phyloP scores from a whole-genome alignment of 306 rosid species.

The Glycyrrhiza uralensis region DNA sequence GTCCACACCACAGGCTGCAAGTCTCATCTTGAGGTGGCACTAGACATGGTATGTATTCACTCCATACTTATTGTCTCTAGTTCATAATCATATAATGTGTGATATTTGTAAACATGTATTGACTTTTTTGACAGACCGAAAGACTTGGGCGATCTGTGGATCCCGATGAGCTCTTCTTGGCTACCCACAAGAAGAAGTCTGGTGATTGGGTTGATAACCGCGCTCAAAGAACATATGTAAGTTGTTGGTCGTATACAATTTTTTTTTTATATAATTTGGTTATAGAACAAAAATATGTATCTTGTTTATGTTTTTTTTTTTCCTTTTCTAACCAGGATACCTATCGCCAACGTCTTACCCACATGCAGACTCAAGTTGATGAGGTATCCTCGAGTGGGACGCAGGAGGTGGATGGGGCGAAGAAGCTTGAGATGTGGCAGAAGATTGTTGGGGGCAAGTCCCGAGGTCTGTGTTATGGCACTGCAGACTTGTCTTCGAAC shows the following conservation, averaged over 20 bases:
- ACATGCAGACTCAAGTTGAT: neutral
- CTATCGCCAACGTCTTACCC: neutral
- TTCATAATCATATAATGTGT: neutral
- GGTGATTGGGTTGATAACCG: neutral
- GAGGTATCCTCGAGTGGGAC: neutral
- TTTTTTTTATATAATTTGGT: neutral
- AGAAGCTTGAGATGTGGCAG: conserved; percentile 1
- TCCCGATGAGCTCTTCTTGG: neutral
- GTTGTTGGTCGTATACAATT: neutral
- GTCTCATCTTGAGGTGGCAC: conserved; percentile 3
- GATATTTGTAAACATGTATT: neutral
- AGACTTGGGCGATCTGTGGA: conserved; percentile 2
- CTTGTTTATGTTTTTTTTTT: neutral
- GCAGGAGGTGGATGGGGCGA: neutral
- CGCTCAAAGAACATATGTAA: conserved; percentile 7
- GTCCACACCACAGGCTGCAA: conserved; percentile 15
- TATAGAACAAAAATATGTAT: neutral
- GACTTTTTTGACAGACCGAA: neutral
- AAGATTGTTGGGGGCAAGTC: neutral
- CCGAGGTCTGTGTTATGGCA: conserved; percentile 6
- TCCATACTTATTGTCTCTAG: neutral
- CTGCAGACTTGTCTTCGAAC: conserved; percentile 3
- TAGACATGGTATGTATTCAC: neutral
- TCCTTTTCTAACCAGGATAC: neutral
- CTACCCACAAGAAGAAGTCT: conserved; percentile 6